phyloP scores from a whole-genome alignment of 306 rosid genomes.

The Ormosia semicastrata region DNA sequence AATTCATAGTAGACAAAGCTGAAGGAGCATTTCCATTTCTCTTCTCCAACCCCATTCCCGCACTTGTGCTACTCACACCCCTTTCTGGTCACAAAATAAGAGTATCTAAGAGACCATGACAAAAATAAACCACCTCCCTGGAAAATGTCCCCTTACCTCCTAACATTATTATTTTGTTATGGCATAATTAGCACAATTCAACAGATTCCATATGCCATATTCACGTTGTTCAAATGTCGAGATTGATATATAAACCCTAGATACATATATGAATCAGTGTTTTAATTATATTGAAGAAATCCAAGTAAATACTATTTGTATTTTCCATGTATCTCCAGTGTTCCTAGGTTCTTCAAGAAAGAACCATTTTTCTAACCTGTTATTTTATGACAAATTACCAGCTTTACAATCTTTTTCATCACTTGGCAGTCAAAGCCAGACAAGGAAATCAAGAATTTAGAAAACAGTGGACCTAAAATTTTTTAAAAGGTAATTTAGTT shows the following conservation, averaged over 20 bases:
- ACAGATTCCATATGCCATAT: background rate
- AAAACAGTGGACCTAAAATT: background rate
- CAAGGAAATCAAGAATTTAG: slow-evolving; percentile 5
- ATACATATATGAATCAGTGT: background rate
- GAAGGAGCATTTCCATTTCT: slow-evolving; percentile 18
- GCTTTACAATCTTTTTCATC: slow-evolving; percentile 9
- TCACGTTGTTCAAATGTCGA: background rate
- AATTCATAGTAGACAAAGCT: slow-evolving; percentile 12
- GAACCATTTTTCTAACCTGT: background rate
- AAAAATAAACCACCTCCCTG: slow-evolving; percentile 21
- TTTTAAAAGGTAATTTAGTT: background rate
- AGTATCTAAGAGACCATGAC: slow-evolving; percentile 24
- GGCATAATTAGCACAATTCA: slow-evolving; percentile 19
- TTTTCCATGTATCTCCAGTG: background rate
- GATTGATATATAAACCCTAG: background rate
- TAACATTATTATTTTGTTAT: slow-evolving; percentile 23
- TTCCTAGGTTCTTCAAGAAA: background rate
- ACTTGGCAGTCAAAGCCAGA: slow-evolving; percentile 14
- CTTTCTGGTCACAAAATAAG: slow-evolving; percentile 14
- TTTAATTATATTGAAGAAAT: slow-evolving; percentile 27
- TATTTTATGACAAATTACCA: slow-evolving; percentile 11
- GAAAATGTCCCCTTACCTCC: slow-evolving; percentile 14
- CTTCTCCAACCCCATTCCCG: background rate
- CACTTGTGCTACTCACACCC: background rate
- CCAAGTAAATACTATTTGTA: background rate